Conservation (phyloP, 495 filamentous ascomycete genomes). For the Choiromyces venosus region DNA sequence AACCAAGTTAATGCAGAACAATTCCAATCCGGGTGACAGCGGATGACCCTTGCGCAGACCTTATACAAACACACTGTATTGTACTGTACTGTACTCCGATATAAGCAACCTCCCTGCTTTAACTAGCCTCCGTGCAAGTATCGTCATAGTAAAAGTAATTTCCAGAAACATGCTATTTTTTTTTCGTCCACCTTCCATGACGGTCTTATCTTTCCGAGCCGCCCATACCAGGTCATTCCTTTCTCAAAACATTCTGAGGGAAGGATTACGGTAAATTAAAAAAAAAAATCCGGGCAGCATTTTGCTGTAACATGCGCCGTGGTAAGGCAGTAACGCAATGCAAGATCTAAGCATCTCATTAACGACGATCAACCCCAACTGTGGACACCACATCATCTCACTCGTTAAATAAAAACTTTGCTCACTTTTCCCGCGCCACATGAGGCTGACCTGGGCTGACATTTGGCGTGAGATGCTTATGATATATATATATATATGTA, state of each 20-base stretch:
- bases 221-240: not conserved
- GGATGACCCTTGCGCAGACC: not conserved
- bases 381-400: not conserved
- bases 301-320: not conserved
- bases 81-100: not conserved
- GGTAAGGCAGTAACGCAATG: not conserved
- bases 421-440: not conserved
- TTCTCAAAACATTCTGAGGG: not conserved
- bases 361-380: not conserved
- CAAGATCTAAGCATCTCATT: not conserved
- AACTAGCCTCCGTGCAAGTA: not conserved
- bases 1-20: not conserved
- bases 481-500: not conserved
- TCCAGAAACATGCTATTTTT: not conserved
- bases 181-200: not conserved
- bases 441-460: not conserved
- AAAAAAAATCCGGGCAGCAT: too few relatives aligned
- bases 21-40: not conserved
- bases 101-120: not conserved
- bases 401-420: not conserved
- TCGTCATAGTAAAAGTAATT: not conserved
- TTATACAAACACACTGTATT: not conserved
- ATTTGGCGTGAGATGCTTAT: not conserved
- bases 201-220: not conserved
- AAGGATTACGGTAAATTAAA: not conserved